Base-by-base conservation (phyloP, 202 grass and related monocot genomes). In the Cymbopogon flexuosus region DNA sequence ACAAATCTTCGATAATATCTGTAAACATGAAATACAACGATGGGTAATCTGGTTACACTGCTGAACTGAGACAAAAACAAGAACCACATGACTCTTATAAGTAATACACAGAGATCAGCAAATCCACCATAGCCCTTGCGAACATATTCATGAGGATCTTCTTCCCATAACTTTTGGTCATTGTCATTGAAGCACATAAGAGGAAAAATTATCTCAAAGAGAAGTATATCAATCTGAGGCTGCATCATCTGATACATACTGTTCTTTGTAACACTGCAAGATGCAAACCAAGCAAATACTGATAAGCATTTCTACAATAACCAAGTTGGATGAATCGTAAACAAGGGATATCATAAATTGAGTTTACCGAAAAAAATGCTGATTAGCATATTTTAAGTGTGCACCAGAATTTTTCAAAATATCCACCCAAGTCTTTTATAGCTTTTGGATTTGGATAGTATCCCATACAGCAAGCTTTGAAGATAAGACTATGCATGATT, bases 121-220 rank as follows among this genome's bases (percentile, higher is more conserved):
- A 79, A 65, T 76, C 82, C 86, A 97, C 95, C 95, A 90, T 98
- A 94, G 23, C 95, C 92, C 84, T 98, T 98, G 15, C 95, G 85
- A 82, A 98, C 95, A 84, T 98, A 98, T 78, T 98, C 95, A 80
- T 98, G 95, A 91, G 95, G 95, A 73, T 98, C 95, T 82, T 98
- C 95, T 3, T 83, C 87, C 95, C 95, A 98, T 83, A 98, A 87
- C 62, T 83, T 92, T 79, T 93, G 88, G 76, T 97, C 95, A 8
- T 90, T 93, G 64, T 97, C 92, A 71, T 89, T 97, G 84, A 94
- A 97, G 82, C 95, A 97, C 95, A 97, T 97, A 14, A 97, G 87
- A 83, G 92, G 95, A 69, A 97, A 97, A 65, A 93, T 89, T 80
- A 97, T 97, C 68, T 97, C 90, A 86, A 94, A 97, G 80, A 97